phyloP scores from a whole-genome alignment of 768 basidiomycete genomes.

The Auricularia sp. region DNA sequence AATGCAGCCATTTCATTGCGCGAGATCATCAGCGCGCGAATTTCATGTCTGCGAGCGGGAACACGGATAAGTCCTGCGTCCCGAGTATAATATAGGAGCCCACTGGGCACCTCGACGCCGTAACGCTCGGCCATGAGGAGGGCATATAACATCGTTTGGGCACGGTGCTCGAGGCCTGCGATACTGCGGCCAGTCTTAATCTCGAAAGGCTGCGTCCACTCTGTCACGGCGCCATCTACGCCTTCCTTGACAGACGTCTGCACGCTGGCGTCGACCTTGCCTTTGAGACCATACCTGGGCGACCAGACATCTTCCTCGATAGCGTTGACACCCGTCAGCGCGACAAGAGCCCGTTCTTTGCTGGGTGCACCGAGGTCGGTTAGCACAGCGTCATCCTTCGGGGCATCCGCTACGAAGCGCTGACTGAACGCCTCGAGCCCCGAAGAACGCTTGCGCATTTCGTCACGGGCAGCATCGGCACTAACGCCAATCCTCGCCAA shows the following conservation, averaged over 20 bases:
- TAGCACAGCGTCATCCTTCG: conserved; percentile 39
- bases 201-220: conserved; percentile 64
- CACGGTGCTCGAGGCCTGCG: conserved; percentile 83
- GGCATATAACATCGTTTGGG: conserved; percentile 96
- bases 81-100: conserved; percentile 91
- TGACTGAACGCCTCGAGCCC: conserved; percentile 57
- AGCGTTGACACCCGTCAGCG: conserved; percentile 68
- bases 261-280: conserved; percentile 89
- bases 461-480: conserved; percentile 54
- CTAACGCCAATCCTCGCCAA: conserved; percentile 48
- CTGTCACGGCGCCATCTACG: conserved; percentile 22
- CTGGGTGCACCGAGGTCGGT: conserved; percentile 1
- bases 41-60: conserved; percentile 67
- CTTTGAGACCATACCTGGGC: conserved; percentile 87
- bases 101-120: conserved; percentile 60
- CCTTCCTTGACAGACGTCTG: conserved; percentile 49
- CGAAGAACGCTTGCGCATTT: conserved; percentile 49
- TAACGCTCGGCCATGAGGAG: conserved; percentile 87
- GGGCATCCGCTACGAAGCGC: conserved; percentile 51
- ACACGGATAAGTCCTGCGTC: conserved; percentile 80
- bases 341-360: conserved; percentile 45
- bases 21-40: conserved; percentile 68
- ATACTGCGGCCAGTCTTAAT: conserved; percentile 86
- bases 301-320: conserved; percentile 98
- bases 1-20: conserved; percentile 80